Evolutionary conservation across 140 eudicot genomes (phyloP).

Genomic region (Senecio squalidus): DNA sequence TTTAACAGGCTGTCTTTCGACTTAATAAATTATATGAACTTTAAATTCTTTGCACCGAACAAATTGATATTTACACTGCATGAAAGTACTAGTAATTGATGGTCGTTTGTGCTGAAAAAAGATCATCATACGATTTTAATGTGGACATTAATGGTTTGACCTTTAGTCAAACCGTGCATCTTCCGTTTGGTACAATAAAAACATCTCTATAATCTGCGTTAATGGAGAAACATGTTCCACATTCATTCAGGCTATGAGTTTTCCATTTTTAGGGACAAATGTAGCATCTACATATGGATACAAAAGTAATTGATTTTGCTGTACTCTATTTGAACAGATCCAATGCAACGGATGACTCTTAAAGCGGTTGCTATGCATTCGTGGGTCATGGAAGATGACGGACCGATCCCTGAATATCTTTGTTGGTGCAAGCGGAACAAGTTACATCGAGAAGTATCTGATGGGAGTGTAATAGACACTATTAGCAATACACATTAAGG

Average conservation of each 20-base stretch:
- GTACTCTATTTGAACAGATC: constrained; percentile 45
- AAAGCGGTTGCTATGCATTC: constrained; percentile 55
- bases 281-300: too few species aligned
- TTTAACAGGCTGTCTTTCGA: too few species aligned
- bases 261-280: too few species aligned
- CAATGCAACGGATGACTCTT: constrained; percentile 56
- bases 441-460: constrained; percentile 23
- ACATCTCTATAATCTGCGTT: too few species aligned
- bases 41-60: background rate
- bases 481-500: constrained; percentile 25
- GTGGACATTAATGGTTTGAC: constrained; percentile 1
- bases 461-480: constrained; percentile 18
- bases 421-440: constrained; percentile 78
- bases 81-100: background rate
- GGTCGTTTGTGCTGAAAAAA: background rate
- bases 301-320: constrained; percentile 3
- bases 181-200: background rate
- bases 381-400: constrained; percentile 77
- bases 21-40: too few species aligned
- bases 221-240: background rate
- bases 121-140: background rate
- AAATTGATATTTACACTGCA: background rate
- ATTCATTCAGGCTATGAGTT: too few species aligned
- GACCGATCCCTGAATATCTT: constrained; percentile 52
- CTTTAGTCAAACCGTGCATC: background rate